phyloP scores from a whole-genome alignment of 805 yeast species.

The Tanozyma kutaoensis region DNA sequence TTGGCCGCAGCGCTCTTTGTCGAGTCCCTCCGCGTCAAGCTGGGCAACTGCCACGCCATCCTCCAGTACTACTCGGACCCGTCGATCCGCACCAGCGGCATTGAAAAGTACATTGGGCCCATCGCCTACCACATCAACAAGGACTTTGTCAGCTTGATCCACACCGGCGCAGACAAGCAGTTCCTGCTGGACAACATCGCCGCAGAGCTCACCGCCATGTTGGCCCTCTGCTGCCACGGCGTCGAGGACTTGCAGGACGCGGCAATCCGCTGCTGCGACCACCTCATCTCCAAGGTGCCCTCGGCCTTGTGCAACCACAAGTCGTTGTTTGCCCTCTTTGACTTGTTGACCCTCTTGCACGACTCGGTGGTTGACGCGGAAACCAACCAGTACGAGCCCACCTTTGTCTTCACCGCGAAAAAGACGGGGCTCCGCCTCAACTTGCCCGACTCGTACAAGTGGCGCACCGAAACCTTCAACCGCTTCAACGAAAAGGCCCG shows the following conservation, averaged over 20 bases:
- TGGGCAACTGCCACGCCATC: conserved; percentile 73
- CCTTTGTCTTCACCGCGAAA: conserved; percentile 41
- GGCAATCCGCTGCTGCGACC: conserved; percentile 67
- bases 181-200: conserved; percentile 49
- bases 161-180: conserved; percentile 36
- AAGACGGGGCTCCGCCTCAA: conserved; percentile 35
- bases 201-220: conserved; percentile 51
- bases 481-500: conserved; percentile 45
- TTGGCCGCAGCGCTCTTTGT: conserved; percentile 69
- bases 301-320: conserved; percentile 64
- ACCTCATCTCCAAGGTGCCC: conserved; percentile 54
- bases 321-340: conserved; percentile 68
- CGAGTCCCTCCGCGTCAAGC: conserved; percentile 64
- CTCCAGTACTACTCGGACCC: conserved; percentile 81
- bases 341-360: conserved; percentile 63
- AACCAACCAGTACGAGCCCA: conserved; percentile 73
- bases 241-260: conserved; percentile 60
- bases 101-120: conserved; percentile 54
- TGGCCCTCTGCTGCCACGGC: conserved; percentile 68
- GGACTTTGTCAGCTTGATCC: conserved; percentile 40
- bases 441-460: conserved; percentile 61
- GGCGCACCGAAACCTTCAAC: conserved; percentile 60
- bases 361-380: conserved; percentile 77
- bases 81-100: conserved; percentile 51
- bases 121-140: conserved; percentile 48